Percentiles rank a stretch among this genome's conserved stretches.
phyloP scores from a whole-genome alignment of 345 rosid species.

The Dipteronia dyeriana region DNA sequence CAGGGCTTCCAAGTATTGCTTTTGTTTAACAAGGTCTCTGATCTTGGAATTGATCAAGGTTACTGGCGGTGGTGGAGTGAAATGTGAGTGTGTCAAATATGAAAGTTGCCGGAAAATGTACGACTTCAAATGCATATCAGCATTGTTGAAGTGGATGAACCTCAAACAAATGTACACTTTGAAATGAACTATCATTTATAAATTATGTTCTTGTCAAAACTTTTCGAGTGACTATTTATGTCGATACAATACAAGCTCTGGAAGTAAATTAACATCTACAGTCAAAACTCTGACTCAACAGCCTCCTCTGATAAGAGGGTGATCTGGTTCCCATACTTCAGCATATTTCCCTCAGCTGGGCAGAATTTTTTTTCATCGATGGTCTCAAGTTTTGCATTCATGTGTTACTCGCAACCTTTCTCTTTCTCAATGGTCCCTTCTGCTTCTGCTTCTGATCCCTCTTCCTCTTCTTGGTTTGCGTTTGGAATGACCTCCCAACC shows the following conservation, averaged over 20 bases:
- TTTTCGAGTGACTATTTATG: neutral
- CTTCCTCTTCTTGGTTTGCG: slow-evolving; percentile 76
- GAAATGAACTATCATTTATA: neutral
- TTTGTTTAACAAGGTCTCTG: slow-evolving; percentile 43
- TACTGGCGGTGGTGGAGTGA: slow-evolving; percentile 14
- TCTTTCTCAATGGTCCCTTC: slow-evolving; percentile 44
- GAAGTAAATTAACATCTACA: neutral
- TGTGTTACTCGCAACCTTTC: slow-evolving; percentile 31
- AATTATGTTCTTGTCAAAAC: neutral
- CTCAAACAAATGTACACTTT: too few relatives aligned
- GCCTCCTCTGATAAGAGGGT: neutral
- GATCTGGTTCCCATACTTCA: neutral
- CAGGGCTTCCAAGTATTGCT: slow-evolving; percentile 48
- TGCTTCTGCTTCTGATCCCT: slow-evolving; percentile 59
- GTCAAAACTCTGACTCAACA: neutral
- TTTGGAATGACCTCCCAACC: slow-evolving; percentile 71
- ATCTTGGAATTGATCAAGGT: slow-evolving; percentile 40
- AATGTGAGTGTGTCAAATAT: slow-evolving; percentile 9
- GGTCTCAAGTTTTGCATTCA: slow-evolving; percentile 1
- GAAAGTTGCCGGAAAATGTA: slow-evolving; percentile 34
- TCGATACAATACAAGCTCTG: neutral
- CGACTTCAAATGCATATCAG: slow-evolving; percentile 25
- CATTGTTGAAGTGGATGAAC: neutral
- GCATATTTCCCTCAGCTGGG: neutral
- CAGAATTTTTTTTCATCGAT: neutral